A percentile compares a stretch with the other conserved stretches of the same genome.
phyloP scores from a whole-genome alignment of 441 rosid species.

The Euphorbia schlechtendalii region DNA sequence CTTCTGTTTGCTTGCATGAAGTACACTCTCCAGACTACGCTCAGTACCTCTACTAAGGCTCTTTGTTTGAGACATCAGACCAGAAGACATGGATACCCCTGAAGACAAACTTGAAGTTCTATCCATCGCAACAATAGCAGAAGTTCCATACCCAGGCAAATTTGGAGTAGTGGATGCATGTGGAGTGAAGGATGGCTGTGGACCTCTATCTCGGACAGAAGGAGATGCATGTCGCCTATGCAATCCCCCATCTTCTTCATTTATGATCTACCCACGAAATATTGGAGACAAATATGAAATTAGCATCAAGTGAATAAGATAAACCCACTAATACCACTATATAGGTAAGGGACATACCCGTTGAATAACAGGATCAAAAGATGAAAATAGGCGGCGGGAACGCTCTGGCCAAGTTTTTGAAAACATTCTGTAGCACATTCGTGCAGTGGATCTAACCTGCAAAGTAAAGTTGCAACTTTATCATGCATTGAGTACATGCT shows the following conservation, averaged over 20 bases:
- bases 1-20: conserved; percentile 98
- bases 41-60: conserved; percentile 64
- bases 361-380: conserved; percentile 92
- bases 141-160: conserved; percentile 85
- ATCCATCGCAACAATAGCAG: conserved; percentile 97
- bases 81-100: conserved; percentile 70
- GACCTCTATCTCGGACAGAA: conserved; percentile 82
- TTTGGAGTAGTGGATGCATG: conserved; percentile 51
- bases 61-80: conserved; percentile 74
- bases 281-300: not conserved
- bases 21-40: conserved; percentile 90
- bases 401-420: conserved; percentile 99
- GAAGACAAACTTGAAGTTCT: conserved; percentile 77
- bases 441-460: conserved; percentile 94
- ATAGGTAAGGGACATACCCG: conserved; percentile 48
- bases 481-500: conserved; percentile 5
- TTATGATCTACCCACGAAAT: conserved; percentile 47
- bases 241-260: conserved; percentile 96
- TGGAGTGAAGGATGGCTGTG: conserved; percentile 51
- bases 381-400: conserved; percentile 78
- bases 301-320: not conserved
- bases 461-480: conserved; percentile 24
- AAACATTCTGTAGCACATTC: conserved; percentile 98
- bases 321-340: not conserved
- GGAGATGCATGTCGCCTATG: conserved; percentile 98